Percentiles rank a stretch among this genome's conserved stretches.
Conservation (phyloP, 2,329 filamentous ascomycete genomes). For the Alternaria metachromatica region DNA sequence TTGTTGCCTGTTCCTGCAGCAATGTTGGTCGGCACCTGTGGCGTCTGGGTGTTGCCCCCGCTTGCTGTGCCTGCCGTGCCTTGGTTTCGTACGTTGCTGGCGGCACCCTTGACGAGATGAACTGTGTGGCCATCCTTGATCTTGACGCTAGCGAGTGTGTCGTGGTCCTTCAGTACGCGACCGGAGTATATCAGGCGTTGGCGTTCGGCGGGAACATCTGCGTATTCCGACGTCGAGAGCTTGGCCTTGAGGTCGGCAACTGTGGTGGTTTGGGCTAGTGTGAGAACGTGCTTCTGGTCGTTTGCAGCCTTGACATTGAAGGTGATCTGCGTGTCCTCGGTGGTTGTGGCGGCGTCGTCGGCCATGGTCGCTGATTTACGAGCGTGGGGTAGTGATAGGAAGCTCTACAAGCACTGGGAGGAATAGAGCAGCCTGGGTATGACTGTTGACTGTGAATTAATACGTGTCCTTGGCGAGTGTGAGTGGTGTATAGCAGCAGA, state of each 20-base stretch:
- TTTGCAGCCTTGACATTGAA: conserved; percentile 99
- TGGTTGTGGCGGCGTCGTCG: conserved; percentile 62
- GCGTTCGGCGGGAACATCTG: conserved; percentile 84
- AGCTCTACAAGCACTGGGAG: not conserved
- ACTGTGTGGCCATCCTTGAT: conserved; percentile 96
- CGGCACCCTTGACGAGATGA: conserved; percentile 94
- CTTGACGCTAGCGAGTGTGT: conserved; percentile 85
- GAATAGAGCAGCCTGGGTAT: not conserved
- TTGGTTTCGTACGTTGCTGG: conserved; percentile 74
- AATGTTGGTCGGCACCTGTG: conserved; percentile 76
- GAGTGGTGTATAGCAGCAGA: conserved; percentile 11
- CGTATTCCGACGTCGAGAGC: conserved; percentile 79
- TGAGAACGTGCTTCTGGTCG: conserved; percentile 83
- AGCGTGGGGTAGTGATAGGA: conserved; percentile 14
- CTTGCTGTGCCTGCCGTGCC: conserved; percentile 44
- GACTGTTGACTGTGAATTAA: conserved; percentile 1
- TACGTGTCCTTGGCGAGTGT: conserved; percentile 1
- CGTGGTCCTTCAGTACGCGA: conserved; percentile 92
- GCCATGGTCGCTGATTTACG: conserved; percentile 60
- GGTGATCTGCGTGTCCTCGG: conserved; percentile 78
- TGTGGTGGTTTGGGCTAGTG: conserved; percentile 76
- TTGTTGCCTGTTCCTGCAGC: conserved; percentile 82
- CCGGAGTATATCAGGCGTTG: conserved; percentile 98
- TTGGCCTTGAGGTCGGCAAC: conserved; percentile 89
- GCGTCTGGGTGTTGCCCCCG: conserved; percentile 57